Conservation (phyloP, 257 asterid species). For the Primulina tabacum region DNA sequence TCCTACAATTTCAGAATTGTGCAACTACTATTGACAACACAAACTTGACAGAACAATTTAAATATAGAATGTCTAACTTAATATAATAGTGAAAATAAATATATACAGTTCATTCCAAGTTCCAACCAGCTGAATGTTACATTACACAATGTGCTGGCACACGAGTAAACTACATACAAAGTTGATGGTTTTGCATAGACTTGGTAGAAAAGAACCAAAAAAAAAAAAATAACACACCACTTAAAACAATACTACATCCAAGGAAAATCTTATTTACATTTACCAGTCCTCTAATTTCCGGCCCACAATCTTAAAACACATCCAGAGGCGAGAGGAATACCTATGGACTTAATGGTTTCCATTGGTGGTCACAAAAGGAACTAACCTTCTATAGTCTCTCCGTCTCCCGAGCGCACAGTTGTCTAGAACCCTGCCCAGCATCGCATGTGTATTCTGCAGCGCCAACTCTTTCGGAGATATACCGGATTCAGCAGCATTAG, state of each 20-base stretch:
- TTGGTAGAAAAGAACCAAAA: conserved; percentile 23
- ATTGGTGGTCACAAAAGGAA: conserved; percentile 78
- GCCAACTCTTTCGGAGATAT: conserved; percentile 60
- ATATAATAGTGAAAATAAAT: conserved; percentile 16
- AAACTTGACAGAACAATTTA: too few species aligned
- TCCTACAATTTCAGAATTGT: too few species aligned
- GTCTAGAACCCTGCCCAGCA: not conserved
- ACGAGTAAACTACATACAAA: conserved; percentile 28
- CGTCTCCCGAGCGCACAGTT: conserved; percentile 69
- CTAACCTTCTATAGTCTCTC: conserved; percentile 88
- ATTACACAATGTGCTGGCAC: conserved; percentile 15
- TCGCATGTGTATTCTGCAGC: not conserved
- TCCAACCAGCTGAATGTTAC: conserved; percentile 26
- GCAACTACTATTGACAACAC: too few species aligned
- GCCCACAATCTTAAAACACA: conserved; percentile 25
- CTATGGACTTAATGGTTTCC: conserved; percentile 45
- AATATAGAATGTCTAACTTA: not conserved
- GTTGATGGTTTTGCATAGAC: conserved; percentile 22
- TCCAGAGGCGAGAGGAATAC: conserved; percentile 20
- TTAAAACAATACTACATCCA: conserved; percentile 29
- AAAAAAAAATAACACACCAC: conserved; percentile 34
- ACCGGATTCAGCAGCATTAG: conserved; percentile 49
- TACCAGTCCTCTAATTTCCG: conserved; percentile 25
- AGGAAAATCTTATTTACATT: conserved; percentile 38
- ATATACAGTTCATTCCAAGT: conserved; percentile 41